These are phyloP conservation scores for Fusarium subtropicale DNA, from an alignment of 2,329 filamentous ascomycete species.

Conservation along the genomic window DNA sequence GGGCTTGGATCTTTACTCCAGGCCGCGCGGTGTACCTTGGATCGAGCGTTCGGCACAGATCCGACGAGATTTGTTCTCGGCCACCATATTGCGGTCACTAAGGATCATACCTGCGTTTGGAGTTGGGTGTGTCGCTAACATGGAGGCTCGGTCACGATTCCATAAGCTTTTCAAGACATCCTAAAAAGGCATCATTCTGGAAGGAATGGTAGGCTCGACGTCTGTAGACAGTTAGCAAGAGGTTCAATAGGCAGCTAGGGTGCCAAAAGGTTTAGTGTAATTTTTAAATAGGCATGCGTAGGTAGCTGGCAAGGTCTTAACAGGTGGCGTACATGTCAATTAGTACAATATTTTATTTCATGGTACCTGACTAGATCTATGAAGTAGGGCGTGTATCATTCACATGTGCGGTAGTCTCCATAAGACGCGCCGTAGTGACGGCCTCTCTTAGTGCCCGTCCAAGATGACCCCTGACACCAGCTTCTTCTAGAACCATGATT, in stretches of 20 bases:
- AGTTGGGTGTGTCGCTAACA: conserved; percentile 47
- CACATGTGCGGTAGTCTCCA: conserved; percentile 54
- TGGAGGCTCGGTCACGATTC: conserved; percentile 37
- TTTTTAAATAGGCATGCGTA: not conserved
- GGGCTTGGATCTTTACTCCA: conserved; percentile 41
- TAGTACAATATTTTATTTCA: not conserved
- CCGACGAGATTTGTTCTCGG: conserved; percentile 42
- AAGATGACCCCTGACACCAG: conserved; percentile 59
- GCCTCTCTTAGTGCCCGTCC: conserved; percentile 59
- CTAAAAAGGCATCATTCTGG: not conserved
- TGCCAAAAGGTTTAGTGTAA: not conserved
- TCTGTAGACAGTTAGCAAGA: not conserved
- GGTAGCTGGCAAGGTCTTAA: not conserved
- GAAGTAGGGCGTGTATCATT: conserved; percentile 52
- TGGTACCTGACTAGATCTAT: conserved; percentile 5
- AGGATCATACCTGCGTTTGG: conserved; percentile 51
- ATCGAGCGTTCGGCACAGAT: conserved; percentile 40
- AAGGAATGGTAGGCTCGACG: rapidly evolving
- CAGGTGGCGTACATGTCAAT: rapidly evolving
- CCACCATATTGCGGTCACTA: conserved; percentile 46
- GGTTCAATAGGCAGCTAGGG: not conserved
- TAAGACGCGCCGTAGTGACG: conserved; percentile 58
- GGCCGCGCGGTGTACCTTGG: conserved; percentile 22
- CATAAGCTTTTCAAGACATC: conserved; percentile 19
- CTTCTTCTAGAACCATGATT: conserved; percentile 69